Base-by-base conservation (phyloP, 768 basidiomycete species). In the Russula brevipes region DNA sequence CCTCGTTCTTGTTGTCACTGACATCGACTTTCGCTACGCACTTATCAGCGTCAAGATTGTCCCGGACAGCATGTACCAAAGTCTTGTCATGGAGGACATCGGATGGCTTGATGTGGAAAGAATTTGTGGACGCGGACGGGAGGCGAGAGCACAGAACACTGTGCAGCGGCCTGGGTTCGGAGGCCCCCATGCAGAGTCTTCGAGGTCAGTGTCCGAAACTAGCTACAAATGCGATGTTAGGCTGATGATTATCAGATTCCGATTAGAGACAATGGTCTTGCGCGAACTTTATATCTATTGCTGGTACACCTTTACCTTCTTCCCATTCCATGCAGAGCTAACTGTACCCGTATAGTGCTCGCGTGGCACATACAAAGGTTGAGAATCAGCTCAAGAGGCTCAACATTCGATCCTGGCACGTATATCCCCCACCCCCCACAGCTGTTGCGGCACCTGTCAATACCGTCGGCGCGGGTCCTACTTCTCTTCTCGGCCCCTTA, bases 321-420 rank as follows among this genome's bases (percentile, higher is more conserved):
- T 44, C 39, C 24, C 4, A 14, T 10, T 19, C n/a, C 36, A 44
- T 16, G 12, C 2, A 17, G 30, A 19, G 30, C 31, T 55, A 16
- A 45, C 44, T 14, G 68, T 12, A 17, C 17, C 35, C 19, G 50
- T 38, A 5, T 63, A 95, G 92, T 70, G 94, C 93, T 11, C 88
- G 93, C 17, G 90, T 94, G 17, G 88, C 93, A n/a, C 91, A 91
- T 70, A 88, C 85, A 66, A 91, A 87, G 69, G 86, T 98, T 58
- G 93, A 97, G 74, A 80, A 83, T 50, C 94, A 96, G 72, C 83
- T 97, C 73, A 92, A 94, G 73, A 74, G 84, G 24, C 87, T 89
- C 35, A 81, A 81, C 30, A 94, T 96, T 55, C 86, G 87, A 0
- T 93, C 85, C 70, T 84, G 79, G 3, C 83, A 89, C 54, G 87